Conservation (phyloP, 106 monocot genomes). For the Apostasia shenzhenica region DNA sequence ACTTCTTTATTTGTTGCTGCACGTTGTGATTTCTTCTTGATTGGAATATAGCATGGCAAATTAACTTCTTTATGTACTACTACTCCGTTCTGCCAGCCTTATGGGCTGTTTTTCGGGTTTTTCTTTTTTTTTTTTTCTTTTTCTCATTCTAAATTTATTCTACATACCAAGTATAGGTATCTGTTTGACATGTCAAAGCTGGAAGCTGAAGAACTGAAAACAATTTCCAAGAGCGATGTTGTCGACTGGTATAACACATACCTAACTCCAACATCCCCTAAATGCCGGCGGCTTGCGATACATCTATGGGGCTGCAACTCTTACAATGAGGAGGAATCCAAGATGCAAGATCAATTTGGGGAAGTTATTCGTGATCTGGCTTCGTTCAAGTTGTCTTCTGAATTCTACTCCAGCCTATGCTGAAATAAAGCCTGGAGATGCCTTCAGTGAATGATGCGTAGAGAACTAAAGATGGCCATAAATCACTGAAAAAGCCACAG, state of each 20-base stretch:
- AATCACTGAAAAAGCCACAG: no score
- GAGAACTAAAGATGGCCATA: no score
- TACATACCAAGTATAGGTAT: slow-evolving; percentile 37
- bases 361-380: slow-evolving; percentile 34
- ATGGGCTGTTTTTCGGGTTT: no score
- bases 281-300: slow-evolving; percentile 62
- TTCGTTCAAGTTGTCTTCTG: slow-evolving; percentile 36
- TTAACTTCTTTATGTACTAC: no score
- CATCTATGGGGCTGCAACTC: slow-evolving; percentile 82
- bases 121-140: no score
- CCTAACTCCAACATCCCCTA: slow-evolving; percentile 46
- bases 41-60: no score
- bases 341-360: slow-evolving; percentile 28
- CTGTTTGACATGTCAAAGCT: slow-evolving; percentile 64
- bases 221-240: slow-evolving; percentile 66
- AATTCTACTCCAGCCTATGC: slow-evolving; percentile 51
- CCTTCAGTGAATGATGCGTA: no score
- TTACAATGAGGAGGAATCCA: slow-evolving; percentile 18
- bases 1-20: no score
- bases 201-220: slow-evolving; percentile 79
- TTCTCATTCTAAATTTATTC: no score
- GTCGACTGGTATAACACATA: slow-evolving; percentile 77
- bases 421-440: slow-evolving; percentile 12
- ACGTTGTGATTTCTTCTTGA: no score
- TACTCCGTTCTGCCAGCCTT: no score